A percentile compares a stretch with the other conserved stretches of the same genome.
These are phyloP conservation scores for Rosa multiflora DNA, from an alignment of 306 rosid species.

Conservation along the genomic window DNA sequence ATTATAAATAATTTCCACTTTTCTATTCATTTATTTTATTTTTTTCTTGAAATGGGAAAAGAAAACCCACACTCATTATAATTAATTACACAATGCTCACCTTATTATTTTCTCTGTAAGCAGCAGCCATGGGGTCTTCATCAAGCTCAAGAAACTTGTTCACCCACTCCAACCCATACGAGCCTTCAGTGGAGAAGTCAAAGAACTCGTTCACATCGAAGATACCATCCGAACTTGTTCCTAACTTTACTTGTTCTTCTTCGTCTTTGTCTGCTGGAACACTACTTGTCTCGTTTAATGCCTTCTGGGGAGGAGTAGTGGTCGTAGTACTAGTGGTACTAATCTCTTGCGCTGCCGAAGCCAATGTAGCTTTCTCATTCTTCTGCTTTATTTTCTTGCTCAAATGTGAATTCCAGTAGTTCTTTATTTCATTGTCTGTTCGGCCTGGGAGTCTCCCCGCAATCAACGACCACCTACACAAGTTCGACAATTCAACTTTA, in stretches of 20 bases:
- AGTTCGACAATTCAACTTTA: neutral
- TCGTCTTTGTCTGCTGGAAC: neutral
- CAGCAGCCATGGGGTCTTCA: slow-evolving; percentile 22
- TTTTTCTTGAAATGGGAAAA: slow-evolving; percentile 4
- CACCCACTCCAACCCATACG: slow-evolving; percentile 49
- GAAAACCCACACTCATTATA: neutral
- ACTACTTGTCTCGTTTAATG: neutral
- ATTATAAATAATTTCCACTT: no score
- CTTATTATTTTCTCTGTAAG: slow-evolving; percentile 10
- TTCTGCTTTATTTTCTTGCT: slow-evolving; percentile 43
- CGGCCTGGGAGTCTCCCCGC: slow-evolving; percentile 75
- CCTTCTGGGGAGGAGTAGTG: neutral
- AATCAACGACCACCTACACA: slow-evolving; percentile 62
- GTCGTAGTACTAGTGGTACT: slow-evolving; percentile 3
- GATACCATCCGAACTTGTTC: slow-evolving; percentile 20
- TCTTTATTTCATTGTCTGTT: slow-evolving; percentile 72
- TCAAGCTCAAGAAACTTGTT: slow-evolving; percentile 51
- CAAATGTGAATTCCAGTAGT: slow-evolving; percentile 79
- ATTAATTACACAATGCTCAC: slow-evolving; percentile 8
- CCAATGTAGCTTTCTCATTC: slow-evolving; percentile 12
- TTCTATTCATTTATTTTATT: neutral
- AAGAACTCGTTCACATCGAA: slow-evolving; percentile 56
- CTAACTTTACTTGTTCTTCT: slow-evolving; percentile 14
- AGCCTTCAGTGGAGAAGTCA: slow-evolving; percentile 40
- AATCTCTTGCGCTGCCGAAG: slow-evolving; percentile 25